Evolutionary conservation across 768 basidiomycete species (phyloP).

Genomic region (Tulasnella sp.): DNA sequence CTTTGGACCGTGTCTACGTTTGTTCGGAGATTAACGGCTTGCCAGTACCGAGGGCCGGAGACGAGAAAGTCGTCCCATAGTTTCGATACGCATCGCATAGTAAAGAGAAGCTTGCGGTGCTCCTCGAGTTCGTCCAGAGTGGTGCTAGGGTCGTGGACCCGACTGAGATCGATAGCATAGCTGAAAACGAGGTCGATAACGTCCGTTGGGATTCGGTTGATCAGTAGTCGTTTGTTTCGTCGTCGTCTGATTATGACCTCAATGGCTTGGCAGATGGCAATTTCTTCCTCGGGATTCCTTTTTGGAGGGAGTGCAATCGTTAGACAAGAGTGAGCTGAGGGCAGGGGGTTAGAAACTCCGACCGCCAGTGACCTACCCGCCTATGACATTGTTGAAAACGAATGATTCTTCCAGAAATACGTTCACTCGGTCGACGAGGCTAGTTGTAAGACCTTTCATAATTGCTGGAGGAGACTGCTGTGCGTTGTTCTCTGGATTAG

Average conservation of each 20-base stretch:
- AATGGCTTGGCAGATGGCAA: neutral
- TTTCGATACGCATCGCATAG: neutral
- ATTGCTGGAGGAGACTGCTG: neutral
- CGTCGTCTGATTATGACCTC: neutral
- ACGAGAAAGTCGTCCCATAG: neutral
- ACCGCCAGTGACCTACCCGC: neutral
- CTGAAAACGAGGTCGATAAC: neutral
- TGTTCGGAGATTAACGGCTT: neutral
- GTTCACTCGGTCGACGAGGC: neutral
- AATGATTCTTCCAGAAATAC: neutral
- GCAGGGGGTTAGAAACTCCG: neutral
- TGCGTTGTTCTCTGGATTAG: neutral
- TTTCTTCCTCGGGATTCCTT: neutral
- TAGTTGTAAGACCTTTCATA: neutral
- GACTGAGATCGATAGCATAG: neutral
- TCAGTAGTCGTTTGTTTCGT: neutral
- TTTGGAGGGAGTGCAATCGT: neutral
- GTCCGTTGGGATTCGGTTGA: neutral
- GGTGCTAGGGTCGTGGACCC: neutral
- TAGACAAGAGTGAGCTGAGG: neutral
- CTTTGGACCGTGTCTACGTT: neutral
- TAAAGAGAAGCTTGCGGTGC: neutral
- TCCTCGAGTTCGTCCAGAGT: neutral
- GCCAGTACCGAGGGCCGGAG: neutral
- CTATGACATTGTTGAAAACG: neutral